These are phyloP conservation scores for Sporothrix luriei DNA, from an alignment of 2,329 filamentous ascomycete species.

Conservation along the genomic window DNA sequence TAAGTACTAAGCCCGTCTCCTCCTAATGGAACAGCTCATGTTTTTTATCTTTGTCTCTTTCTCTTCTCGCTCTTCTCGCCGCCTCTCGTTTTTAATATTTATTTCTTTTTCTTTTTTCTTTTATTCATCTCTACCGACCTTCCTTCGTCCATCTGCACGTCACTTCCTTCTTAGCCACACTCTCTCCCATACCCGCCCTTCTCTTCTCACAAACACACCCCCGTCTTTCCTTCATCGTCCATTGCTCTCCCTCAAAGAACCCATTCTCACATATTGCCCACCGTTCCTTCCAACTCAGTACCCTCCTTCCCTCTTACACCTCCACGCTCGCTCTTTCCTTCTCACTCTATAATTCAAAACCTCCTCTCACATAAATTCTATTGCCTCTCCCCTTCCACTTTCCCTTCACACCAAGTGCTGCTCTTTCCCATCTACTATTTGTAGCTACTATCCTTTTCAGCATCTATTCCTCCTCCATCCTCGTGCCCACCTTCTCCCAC, in stretches of 20 bases:
- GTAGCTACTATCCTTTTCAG: not conserved
- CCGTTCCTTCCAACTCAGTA: conserved; percentile 27
- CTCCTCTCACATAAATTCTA: conserved; percentile 1
- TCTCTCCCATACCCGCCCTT: conserved; percentile 35
- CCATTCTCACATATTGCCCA: conserved; percentile 30
- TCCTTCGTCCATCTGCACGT: conserved; percentile 17
- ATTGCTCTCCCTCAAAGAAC: conserved; percentile 16
- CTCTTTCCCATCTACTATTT: conserved; percentile 5
- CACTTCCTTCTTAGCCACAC: conserved; percentile 24
- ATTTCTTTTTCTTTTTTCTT: conserved; percentile 4
- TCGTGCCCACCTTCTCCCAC: not conserved
- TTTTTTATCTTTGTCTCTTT: not conserved
- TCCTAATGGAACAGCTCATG: conserved; percentile 5
- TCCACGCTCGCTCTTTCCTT: conserved; percentile 10
- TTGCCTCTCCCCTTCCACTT: not conserved
- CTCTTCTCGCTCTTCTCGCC: conserved; percentile 6
- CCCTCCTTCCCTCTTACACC: conserved; percentile 22
- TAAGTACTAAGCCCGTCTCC: conserved; percentile 1
- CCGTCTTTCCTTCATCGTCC: conserved; percentile 29
- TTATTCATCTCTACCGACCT: conserved; percentile 20
- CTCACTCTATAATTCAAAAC: not conserved
- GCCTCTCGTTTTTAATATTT: conserved; percentile 14
- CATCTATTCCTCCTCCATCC: not conserved
- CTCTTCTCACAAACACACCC: conserved; percentile 32
- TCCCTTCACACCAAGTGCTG: not conserved